A percentile compares a stretch with the other conserved stretches of the same genome.
Evolutionary conservation across 441 rosid species (phyloP).

Genomic region (Jatropha podagrica): DNA sequence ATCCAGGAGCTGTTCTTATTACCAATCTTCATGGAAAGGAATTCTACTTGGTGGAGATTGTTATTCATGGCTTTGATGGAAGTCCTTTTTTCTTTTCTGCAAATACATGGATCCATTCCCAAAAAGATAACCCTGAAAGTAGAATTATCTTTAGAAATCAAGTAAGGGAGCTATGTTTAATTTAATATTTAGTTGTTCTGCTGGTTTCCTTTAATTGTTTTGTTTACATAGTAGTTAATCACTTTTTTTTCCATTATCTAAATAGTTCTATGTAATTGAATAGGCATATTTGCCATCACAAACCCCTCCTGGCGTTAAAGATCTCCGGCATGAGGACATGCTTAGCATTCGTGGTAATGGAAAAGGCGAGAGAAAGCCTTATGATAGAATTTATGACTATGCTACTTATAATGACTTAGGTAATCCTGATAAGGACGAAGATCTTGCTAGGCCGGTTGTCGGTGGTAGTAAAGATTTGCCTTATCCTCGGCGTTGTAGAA

Average conservation of each 20-base stretch:
- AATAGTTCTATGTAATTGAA: slow-evolving; percentile 10
- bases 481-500: slow-evolving; percentile 90
- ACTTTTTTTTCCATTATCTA: too few species aligned
- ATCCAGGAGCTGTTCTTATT: slow-evolving; percentile 73
- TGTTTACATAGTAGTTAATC: too few species aligned
- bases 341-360: slow-evolving; percentile 67
- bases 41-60: slow-evolving; percentile 65
- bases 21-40: slow-evolving; percentile 75
- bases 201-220: too few species aligned
- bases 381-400: slow-evolving; percentile 81
- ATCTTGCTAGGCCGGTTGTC: slow-evolving; percentile 64
- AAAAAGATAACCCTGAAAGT: slow-evolving; percentile 58
- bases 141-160: slow-evolving; percentile 82
- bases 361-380: slow-evolving; percentile 63
- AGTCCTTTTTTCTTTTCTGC: slow-evolving; percentile 73
- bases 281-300: slow-evolving; percentile 73
- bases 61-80: slow-evolving; percentile 53
- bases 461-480: slow-evolving; percentile 57
- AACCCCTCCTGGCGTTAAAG: slow-evolving; percentile 75
- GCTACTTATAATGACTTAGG: slow-evolving; percentile 85
- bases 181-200: neutral
- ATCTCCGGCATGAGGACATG: slow-evolving; percentile 70
- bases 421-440: slow-evolving; percentile 70
- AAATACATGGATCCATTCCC: slow-evolving; percentile 85
- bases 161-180: slow-evolving; percentile 35